Evolutionary conservation across 2,329 filamentous ascomycete genomes (phyloP).

Genomic region (Daldinia sp.): DNA sequence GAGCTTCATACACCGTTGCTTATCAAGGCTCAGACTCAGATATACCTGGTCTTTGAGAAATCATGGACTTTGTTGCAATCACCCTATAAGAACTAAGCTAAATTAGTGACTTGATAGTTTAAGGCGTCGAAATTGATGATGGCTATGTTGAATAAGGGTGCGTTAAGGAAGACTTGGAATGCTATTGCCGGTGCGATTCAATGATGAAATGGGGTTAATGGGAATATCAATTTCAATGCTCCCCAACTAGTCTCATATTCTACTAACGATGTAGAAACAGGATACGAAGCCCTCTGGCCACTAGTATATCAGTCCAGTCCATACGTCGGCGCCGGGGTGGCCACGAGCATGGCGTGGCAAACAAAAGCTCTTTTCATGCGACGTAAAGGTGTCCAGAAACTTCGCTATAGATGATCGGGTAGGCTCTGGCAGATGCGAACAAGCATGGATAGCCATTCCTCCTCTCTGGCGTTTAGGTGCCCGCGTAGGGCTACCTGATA

Average conservation of each 20-base stretch:
- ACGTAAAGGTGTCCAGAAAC: background rate
- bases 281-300: background rate
- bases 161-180: no score
- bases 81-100: no score
- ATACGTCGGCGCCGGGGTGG: background rate
- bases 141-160: no score
- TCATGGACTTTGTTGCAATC: no score
- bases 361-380: background rate
- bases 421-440: background rate
- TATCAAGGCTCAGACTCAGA: no score
- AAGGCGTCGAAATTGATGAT: no score
- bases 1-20: no score
- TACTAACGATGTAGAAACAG: background rate
- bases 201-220: no score
- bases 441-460: background rate
- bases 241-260: background rate
- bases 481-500: background rate
- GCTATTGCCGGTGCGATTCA: no score
- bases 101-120: no score
- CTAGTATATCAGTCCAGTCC: background rate
- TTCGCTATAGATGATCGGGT: background rate
- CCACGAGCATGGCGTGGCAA: background rate
- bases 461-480: background rate
- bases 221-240: background rate
- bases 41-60: no score